Evolutionary conservation across 768 basidiomycete genomes (phyloP), one percentile per base, ranked within the genome.

Genomic region (Coprinellus micaceus): DNA sequence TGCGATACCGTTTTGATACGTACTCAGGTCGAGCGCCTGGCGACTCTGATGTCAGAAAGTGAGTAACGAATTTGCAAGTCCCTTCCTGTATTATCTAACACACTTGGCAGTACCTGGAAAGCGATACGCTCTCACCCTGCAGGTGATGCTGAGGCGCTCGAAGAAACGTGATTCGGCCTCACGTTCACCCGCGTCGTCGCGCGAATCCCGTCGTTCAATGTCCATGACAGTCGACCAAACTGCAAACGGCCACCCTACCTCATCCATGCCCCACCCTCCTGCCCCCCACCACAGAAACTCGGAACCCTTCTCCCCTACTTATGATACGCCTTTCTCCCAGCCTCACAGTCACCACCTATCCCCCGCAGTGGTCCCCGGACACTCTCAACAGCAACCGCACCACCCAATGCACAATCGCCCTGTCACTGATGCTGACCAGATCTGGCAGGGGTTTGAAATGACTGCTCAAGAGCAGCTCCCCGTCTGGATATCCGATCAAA

Each of bases 111-210:
- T 95, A 57, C 94, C 94, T 22, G 95, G 93, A 12, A 92, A 92
- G 65, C 85, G 94, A 53, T 98, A 97, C 63, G 94, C 94, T 9
- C 71, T 93, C 36, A 95, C 93, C 4, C 76, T 98, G 19, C 89
- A 92, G 60, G 74, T 95, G 40, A 96, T 96, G 88, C 69, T 97
- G 52, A 92, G 92, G 71, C 78, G 87, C 56, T 82, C 83, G 30
- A 80, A 82, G 69, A 87, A 83, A 57, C 80, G 88, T 56, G 83
- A 75, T 12, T 83, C 85, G 29, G 68, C 73, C 17, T 81, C 86
- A 13, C 81, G 81, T 17, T 89, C 88, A 17, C 87, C 86, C 0
- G 80, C 81, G 60, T 66, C 78, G 13, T 61, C 80, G 5, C 82
- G 85, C 39, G 86, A 85, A 43, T 64, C 76, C 45, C 82, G 79